A percentile compares a stretch with the other conserved stretches of the same genome.
Evolutionary conservation across 208 protist species (phyloP).

Genomic region (Vickermania ingenoplastis): DNA sequence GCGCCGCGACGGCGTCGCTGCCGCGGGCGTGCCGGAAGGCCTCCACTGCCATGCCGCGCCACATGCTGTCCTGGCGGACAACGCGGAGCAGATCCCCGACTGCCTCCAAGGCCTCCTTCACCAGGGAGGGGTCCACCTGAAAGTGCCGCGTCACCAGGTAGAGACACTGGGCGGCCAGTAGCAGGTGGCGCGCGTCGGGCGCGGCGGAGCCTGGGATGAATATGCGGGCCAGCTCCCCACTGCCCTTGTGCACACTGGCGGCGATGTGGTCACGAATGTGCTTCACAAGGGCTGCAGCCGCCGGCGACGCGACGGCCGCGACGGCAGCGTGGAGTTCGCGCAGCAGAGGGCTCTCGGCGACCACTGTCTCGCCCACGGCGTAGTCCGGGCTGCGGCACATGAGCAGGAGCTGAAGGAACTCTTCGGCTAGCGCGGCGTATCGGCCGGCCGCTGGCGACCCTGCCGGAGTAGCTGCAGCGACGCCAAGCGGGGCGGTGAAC

Average conservation of each 20-base stretch:
- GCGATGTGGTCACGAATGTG: constrained; percentile 34
- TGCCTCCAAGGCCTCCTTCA: constrained; percentile 39
- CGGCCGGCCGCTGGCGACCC: not conserved
- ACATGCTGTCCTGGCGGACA: constrained; percentile 16
- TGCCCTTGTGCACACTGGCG: constrained; percentile 9
- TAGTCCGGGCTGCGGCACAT: constrained; percentile 40
- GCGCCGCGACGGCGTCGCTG: constrained; percentile 30
- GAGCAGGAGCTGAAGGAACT: constrained; percentile 29
- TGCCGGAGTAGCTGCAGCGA: not conserved
- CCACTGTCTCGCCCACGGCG: constrained; percentile 10
- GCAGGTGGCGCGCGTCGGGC: constrained; percentile 11
- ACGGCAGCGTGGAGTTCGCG: constrained; percentile 19
- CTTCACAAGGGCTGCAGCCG: constrained; percentile 33
- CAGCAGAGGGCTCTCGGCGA: not conserved
- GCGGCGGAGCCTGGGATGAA: constrained; percentile 5
- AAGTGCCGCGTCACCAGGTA: constrained; percentile 82
- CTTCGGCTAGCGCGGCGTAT: constrained; percentile 9
- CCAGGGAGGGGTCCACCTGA: constrained; percentile 52
- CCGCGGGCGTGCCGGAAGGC: constrained; percentile 18
- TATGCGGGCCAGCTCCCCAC: constrained; percentile 4
- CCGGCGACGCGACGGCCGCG: constrained; percentile 16
- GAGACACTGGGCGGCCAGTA: constrained; percentile 62
- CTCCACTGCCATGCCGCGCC: constrained; percentile 7
- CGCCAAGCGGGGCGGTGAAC: constrained; percentile 10
- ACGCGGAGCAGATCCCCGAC: constrained; percentile 34